These are phyloP conservation scores for Capillidium rhysosporum DNA, from an alignment of 371 early-diverging fungal genomes.

Conservation along the genomic window DNA sequence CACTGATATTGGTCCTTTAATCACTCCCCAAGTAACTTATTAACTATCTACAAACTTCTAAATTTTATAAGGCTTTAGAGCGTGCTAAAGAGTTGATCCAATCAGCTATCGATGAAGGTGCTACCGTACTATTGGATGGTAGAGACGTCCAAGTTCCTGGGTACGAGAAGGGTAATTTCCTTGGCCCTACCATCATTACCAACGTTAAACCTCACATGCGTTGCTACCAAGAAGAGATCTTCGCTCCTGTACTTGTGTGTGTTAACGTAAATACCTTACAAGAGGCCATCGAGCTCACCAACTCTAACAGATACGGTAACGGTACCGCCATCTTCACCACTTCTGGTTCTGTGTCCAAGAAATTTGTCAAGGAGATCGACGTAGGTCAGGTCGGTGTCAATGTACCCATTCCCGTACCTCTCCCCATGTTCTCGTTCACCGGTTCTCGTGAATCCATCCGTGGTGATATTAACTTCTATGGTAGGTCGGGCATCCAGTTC, in stretches of 20 bases:
- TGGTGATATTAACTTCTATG: slow-evolving; percentile 94
- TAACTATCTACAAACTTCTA: neutral
- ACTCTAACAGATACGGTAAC: slow-evolving; percentile 86
- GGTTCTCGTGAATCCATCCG: slow-evolving; percentile 80
- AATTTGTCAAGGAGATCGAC: slow-evolving; percentile 76
- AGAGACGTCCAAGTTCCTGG: slow-evolving; percentile 44
- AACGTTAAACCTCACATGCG: slow-evolving; percentile 66
- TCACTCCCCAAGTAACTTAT: slow-evolving; percentile 29
- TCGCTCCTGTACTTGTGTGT: slow-evolving; percentile 84
- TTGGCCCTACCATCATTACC: slow-evolving; percentile 76
- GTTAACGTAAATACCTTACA: slow-evolving; percentile 70
- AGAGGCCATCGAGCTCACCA: slow-evolving; percentile 80
- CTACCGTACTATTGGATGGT: slow-evolving; percentile 72
- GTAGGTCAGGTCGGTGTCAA: slow-evolving; percentile 66
- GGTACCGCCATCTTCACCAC: slow-evolving; percentile 91
- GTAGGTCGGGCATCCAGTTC: slow-evolving; percentile 47
- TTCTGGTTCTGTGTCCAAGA: slow-evolving; percentile 74
- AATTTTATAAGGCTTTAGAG: slow-evolving; percentile 26
- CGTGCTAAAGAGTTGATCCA: slow-evolving; percentile 67
- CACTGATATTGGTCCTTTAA: slow-evolving; percentile 85
- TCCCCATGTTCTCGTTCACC: slow-evolving; percentile 96
- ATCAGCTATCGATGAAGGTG: slow-evolving; percentile 78
- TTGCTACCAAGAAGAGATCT: slow-evolving; percentile 91
- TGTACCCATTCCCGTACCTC: slow-evolving; percentile 69
- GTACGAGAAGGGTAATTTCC: slow-evolving; percentile 85